Base-by-base conservation (phyloP, 1,284 basidiomycete genomes). In the Lignosus rhinocerotis region DNA sequence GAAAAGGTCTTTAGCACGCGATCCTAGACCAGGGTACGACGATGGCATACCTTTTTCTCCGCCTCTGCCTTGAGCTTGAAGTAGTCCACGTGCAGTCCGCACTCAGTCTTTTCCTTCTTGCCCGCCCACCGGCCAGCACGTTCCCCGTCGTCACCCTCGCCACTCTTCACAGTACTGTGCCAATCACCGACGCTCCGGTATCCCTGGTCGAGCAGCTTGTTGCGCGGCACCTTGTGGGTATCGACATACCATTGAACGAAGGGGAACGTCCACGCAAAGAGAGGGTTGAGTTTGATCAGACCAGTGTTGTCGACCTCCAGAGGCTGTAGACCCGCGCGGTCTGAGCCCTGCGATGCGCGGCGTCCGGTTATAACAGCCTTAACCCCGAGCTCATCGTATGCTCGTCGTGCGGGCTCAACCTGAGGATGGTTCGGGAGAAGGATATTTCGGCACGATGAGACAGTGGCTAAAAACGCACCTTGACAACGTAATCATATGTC, bases 101-200 rank as follows among this genome's bases (percentile, higher is more conserved):
- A 99, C 75, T 98, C 96, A 1, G 93, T 93, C 83, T 98, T 98
- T 61, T 88, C 87, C 49, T 77, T 73, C 73, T 86, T 90, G 21
- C 92, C 93, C 42, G 90, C 88, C 96, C 96, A 99, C 56, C 96
- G 78, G 5, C 96, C 96, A 1, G 90, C 87, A 41, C 96, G 85
- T 77, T 99, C 96, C 2, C 82, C 85, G 1, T 80, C 81, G 66
- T 95, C 89, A 0, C 88, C 88, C 32, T 87, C 84, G 0, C 76
- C 80, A 45, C 87, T 87, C 71, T 88, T 87, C 25, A 75, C 77
- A 0, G 96, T 99, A 63, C 93, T 96, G 76, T 99, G 97, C 92
- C 94, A 96, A 75, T 99, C 96, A 9, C 96, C 96, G 62, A 99
- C 87, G 67, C 92, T 94, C 68, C 88, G 90, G 80, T 98, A 99